Evolutionary conservation across 495 filamentous ascomycete genomes (phyloP), one percentile per base, ranked within the genome.

Genomic region (Penicillium nucicola): DNA sequence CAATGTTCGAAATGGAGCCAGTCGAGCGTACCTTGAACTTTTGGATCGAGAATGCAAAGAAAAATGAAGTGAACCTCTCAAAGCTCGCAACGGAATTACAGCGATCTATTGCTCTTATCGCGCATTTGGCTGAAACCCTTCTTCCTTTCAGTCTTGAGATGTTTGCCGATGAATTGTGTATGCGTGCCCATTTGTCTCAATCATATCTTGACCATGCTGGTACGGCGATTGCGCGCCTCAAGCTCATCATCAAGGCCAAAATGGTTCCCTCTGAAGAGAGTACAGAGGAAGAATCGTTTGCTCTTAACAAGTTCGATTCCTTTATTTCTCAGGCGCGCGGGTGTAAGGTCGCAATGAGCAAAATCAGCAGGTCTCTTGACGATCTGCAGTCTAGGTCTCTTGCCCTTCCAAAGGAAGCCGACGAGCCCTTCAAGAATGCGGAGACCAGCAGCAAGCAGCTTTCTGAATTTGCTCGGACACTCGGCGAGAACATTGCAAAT

Each of bases 11-110:
- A 61, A 76, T 97, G 53, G 91, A 96, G 63, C 92, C 92, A 3
- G 90, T 97, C 12, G 93, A 98, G 68, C 77, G 90, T 31, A 88
- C 89, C 1, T 68, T 97, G 33, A 95, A 96, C 58, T 82, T 81
- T 23, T 97, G 92, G 85, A 85, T 97, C 53, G 91, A 97, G 34
- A 79, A 77, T 2, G 61, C 96, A 41, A 84, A 88, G 52, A 83
- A 83, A 42, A 90, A 96, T 56, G 92, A 97, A 46, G 65, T 97
- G n/a, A 89, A 90, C 61, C 84, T 87, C 70, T 83, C 85, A 58
- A 85, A 89, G 45, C 88, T 90, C 60, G 84, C 83, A 2, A 77
- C 79, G 5, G 90, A 96, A 61, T 70, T 97, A 31, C 85, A 93
- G 62, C 71, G 77, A 48, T 80, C 87, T 2, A 90, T 96, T 51